Evolutionary conservation across 2,329 filamentous ascomycete genomes (phyloP).

Genomic region (Cadophora luteo-olivacea): DNA sequence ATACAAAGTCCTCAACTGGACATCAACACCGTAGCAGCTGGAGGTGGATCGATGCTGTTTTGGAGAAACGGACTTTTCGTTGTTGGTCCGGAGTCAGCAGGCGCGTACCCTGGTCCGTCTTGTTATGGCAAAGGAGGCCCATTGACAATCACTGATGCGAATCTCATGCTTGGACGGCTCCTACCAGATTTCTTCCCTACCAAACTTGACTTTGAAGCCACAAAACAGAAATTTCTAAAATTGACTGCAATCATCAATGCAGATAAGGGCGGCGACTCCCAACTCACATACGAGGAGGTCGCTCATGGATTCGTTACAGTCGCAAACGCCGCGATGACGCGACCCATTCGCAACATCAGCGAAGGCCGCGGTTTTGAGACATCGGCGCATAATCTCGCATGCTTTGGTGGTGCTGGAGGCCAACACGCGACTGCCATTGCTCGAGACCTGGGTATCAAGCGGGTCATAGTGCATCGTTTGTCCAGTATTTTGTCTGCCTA

Average conservation of each 20-base stretch:
- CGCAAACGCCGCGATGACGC: conserved; percentile 88
- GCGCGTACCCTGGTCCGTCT: conserved; percentile 88
- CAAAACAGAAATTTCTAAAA: conserved; percentile 74
- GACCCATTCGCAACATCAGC: conserved; percentile 86
- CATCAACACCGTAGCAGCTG: conserved; percentile 67
- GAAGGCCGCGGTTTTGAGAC: conserved; percentile 91
- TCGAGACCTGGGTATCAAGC: conserved; percentile 67
- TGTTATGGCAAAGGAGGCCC: conserved; percentile 91
- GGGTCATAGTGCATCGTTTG: conserved; percentile 84
- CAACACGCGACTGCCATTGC: conserved; percentile 86
- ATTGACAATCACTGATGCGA: conserved; percentile 88
- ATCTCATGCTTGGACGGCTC: conserved; percentile 80
- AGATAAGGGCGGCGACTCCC: conserved; percentile 60
- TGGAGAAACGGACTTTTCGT: conserved; percentile 74
- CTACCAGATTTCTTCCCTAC: conserved; percentile 90
- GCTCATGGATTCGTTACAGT: conserved; percentile 78
- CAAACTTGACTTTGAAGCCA: conserved; percentile 78
- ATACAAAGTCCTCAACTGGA: conserved; percentile 81
- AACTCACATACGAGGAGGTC: conserved; percentile 69
- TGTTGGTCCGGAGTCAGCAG: conserved; percentile 64
- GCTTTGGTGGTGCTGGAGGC: conserved; percentile 82
- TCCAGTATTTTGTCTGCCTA: conserved; percentile 88
- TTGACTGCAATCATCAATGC: conserved; percentile 78
- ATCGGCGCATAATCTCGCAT: conserved; percentile 82
- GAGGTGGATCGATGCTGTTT: conserved; percentile 59